These are phyloP conservation scores for Aeminium ludgeri DNA, from an alignment of 495 filamentous ascomycete species.

Conservation along the genomic window DNA sequence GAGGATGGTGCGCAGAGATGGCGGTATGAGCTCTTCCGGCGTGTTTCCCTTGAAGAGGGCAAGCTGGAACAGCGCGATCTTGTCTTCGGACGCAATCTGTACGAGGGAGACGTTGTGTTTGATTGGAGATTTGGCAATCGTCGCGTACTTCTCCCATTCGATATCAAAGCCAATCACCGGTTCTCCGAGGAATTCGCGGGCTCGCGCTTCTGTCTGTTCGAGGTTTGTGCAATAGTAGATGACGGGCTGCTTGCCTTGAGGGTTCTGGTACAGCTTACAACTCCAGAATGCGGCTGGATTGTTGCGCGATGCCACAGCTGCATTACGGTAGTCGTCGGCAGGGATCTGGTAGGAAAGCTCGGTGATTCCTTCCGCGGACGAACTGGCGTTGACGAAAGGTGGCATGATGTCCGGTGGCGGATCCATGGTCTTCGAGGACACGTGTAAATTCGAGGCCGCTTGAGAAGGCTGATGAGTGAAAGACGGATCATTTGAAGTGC, in stretches of 20 bases:
- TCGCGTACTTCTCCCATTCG: slow-evolving; percentile 21
- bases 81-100: slow-evolving; percentile 25
- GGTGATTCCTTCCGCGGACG: no score
- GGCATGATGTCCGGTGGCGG: no score
- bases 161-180: slow-evolving; percentile 26
- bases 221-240: slow-evolving; percentile 22
- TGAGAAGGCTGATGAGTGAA: no score
- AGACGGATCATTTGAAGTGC: not conserved
- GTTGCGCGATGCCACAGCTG: slow-evolving; percentile 16
- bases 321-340: slow-evolving; percentile 8
- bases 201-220: slow-evolving; percentile 18
- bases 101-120: slow-evolving; percentile 25
- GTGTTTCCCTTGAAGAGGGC: slow-evolving; percentile 17
- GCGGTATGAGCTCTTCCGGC: slow-evolving; percentile 19
- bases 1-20: slow-evolving; percentile 36
- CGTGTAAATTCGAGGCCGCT: no score
- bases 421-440: not conserved
- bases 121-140: slow-evolving; percentile 7
- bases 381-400: no score
- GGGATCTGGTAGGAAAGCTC: slow-evolving; percentile 9
- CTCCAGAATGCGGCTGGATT: slow-evolving; percentile 17
- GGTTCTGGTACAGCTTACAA: slow-evolving; percentile 21
- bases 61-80: slow-evolving; percentile 25
- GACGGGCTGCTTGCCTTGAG: slow-evolving; percentile 11
- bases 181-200: slow-evolving; percentile 20